Percentiles rank a stretch among this genome's conserved stretches.
These are phyloP conservation scores for Volvariella volvacea DNA, from an alignment of 1,284 basidiomycete genomes.

Conservation along the genomic window DNA sequence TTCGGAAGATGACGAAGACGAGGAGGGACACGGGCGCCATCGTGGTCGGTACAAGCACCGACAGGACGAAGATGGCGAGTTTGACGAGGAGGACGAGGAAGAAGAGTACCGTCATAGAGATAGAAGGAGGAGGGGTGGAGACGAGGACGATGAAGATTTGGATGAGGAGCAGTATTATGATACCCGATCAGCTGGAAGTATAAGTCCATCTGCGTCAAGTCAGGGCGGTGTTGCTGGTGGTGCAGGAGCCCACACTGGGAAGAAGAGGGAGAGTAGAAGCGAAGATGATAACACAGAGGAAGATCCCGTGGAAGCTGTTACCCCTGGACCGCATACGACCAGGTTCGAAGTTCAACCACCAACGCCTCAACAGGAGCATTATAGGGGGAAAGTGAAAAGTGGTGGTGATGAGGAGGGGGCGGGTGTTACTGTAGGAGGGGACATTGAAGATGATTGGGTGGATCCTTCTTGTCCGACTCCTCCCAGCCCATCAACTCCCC, in stretches of 20 bases:
- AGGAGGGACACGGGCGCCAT: constrained; percentile 11
- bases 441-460: constrained; percentile 67
- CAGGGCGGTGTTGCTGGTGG: neutral
- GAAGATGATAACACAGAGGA: constrained; percentile 61
- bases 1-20: constrained; percentile 13
- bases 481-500: constrained; percentile 18
- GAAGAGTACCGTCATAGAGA: constrained; percentile 16
- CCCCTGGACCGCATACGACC: constrained; percentile 44
- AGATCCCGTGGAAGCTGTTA: constrained; percentile 58
- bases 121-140: constrained; percentile 24
- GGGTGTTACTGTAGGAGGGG: constrained; percentile 18
- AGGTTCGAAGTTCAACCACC: constrained; percentile 32
- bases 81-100: constrained; percentile 44
- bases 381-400: neutral
- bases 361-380: neutral
- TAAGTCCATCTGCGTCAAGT: neutral
- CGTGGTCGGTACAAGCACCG: constrained; percentile 6
- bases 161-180: constrained; percentile 30
- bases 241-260: constrained; percentile 10
- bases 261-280: constrained; percentile 24
- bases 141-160: constrained; percentile 27
- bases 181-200: constrained; percentile 11
- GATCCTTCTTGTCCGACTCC: constrained; percentile 29
- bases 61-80: constrained; percentile 27
- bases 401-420: constrained; percentile 23